Base-by-base conservation (phyloP, 2,329 filamentous ascomycete species). In the Colletotrichum truncatum region DNA sequence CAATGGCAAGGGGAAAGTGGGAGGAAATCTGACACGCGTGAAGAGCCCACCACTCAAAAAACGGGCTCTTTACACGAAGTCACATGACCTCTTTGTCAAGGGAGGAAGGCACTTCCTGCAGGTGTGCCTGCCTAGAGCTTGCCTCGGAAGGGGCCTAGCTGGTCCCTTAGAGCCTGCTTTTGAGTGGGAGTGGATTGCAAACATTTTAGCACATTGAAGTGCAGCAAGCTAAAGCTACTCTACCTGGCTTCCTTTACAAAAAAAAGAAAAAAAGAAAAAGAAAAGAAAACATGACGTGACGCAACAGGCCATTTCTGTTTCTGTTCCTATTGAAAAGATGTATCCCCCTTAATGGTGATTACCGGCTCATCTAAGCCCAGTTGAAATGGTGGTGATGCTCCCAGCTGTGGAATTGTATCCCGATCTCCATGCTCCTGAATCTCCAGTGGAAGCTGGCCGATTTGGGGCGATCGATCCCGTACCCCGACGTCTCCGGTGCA, bases 21-120 rank as follows among this genome's bases (percentile, higher is more conserved):
- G 21, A 39, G 32, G 32, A 11, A 36, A 34, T 16, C 48, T 46
- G 48, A 34, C n/a, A 61, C 46, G 58, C 48, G 49, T 28, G 8
- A 30, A 28, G 26, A 34, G 46, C 11, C 11, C 4, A 14, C 7
- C 14, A 49, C 46, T 18, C 28, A 32, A 34, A 49, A 34, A 6
- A 34, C 46, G n/a, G 62, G 49, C 26, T 61, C 41, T 67, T 52
- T 26, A 67, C 64, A 58, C 64, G 64, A 58, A 67, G 46, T 67
- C 64, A 67, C 64, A 53, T 67, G 64, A 64, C 39, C 23, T 32
- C 36, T 32, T 51, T 57, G 18, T 62, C 28, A 43, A 23, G 58
- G 10, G 23, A 51, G 45, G 30, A 59, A 36, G 30, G 43, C 21
- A 25, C 25, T 21, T 30, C 5, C 32, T 25, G 51, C 26, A 32